These are phyloP conservation scores for Fusarium transvaalense DNA, from an alignment of 2,329 filamentous ascomycete genomes.

Conservation along the genomic window DNA sequence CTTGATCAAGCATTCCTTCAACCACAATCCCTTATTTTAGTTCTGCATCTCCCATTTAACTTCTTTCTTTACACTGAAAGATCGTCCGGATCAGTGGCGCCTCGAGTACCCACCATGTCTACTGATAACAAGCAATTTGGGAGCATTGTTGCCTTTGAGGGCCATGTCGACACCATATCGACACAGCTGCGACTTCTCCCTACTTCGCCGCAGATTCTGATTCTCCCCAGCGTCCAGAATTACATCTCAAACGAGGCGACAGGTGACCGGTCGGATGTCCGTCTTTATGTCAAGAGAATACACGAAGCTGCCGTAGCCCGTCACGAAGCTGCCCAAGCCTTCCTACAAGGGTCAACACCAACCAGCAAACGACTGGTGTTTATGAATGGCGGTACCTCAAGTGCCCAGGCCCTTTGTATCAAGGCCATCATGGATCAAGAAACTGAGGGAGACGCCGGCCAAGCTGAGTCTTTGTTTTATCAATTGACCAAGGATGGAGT, in stretches of 20 bases:
- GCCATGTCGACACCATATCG: conserved; percentile 65
- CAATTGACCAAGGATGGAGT: conserved; percentile 64
- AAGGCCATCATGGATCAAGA: conserved; percentile 65
- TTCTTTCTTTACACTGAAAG: conserved; percentile 7
- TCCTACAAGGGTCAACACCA: conserved; percentile 61
- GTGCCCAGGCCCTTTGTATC: conserved; percentile 68
- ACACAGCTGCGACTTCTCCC: conserved; percentile 72
- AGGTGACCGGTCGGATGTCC: conserved; percentile 49
- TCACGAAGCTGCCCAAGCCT: conserved; percentile 62
- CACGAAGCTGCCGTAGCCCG: conserved; percentile 64
- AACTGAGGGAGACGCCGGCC: conserved; percentile 62
- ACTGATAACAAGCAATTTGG: conserved; percentile 53
- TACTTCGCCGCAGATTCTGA: conserved; percentile 67
- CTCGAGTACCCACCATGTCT: conserved; percentile 44
- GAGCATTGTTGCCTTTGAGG: conserved; percentile 71
- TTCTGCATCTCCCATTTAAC: conserved; percentile 9
- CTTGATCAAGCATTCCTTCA: conserved; percentile 29
- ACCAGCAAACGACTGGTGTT: conserved; percentile 69
- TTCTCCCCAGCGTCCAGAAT: conserved; percentile 65
- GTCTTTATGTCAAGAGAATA: conserved; percentile 60
- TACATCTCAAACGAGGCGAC: conserved; percentile 57
- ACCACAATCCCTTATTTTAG: conserved; percentile 25
- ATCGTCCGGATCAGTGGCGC: conserved; percentile 34
- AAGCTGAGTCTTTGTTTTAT: conserved; percentile 65
- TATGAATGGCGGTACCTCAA: conserved; percentile 69